phyloP scores from a whole-genome alignment of 176 grass and related monocot genomes.

The Triticum dicoccoides region DNA sequence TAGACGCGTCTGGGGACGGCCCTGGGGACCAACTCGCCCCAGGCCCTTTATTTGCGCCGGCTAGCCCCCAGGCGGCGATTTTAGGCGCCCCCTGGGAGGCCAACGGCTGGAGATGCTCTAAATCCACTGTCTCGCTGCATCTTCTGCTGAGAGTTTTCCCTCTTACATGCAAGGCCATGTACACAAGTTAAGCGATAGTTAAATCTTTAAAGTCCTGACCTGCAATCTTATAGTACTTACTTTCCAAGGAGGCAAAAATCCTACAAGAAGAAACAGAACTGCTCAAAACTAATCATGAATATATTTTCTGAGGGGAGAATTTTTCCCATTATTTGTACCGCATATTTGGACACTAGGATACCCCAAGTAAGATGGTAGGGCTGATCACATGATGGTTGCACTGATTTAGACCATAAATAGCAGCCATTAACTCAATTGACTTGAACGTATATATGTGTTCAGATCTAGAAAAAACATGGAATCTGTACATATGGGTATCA shows the following conservation, averaged over 20 bases:
- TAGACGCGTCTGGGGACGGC: too few species aligned
- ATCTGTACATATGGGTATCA: slow-evolving; percentile 4
- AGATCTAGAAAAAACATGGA: not conserved
- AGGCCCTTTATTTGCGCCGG: too few species aligned
- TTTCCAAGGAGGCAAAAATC: slow-evolving; percentile 9
- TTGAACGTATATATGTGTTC: slow-evolving; percentile 17
- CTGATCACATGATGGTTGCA: slow-evolving; percentile 26
- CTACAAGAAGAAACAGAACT: not conserved
- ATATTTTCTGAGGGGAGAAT: not conserved
- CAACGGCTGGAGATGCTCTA: too few species aligned
- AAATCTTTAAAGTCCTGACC: not conserved
- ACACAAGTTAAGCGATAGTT: slow-evolving; percentile 8
- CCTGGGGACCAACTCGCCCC: too few species aligned
- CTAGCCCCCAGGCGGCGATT: too few species aligned
- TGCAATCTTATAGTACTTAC: not conserved
- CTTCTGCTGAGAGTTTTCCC: slow-evolving; percentile 5
- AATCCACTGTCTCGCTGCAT: slow-evolving; percentile 28
- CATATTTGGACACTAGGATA: not conserved
- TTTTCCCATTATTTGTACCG: not conserved
- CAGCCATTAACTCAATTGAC: slow-evolving; percentile 37
- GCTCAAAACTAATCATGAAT: not conserved
- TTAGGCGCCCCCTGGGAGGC: too few species aligned
- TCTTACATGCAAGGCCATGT: slow-evolving; percentile 4
- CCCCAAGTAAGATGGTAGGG: not conserved
- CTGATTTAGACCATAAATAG: slow-evolving; percentile 33